Evolutionary conservation across 2,329 filamentous ascomycete species (phyloP).

Genomic region (Fusarium pseudoanthophilum): DNA sequence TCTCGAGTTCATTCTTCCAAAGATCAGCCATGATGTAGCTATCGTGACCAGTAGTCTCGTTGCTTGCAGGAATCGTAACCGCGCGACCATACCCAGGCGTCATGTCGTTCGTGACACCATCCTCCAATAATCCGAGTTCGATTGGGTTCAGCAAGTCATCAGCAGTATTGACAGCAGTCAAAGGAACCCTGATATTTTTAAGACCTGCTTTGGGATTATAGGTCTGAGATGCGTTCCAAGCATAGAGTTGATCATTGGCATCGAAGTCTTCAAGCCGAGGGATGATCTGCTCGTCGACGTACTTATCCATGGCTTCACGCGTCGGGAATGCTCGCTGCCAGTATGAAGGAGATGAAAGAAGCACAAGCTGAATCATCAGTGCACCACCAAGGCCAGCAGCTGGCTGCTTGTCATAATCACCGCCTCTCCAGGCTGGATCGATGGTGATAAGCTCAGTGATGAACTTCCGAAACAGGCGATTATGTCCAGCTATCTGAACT

Average conservation of each 20-base stretch:
- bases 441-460: constrained; percentile 17
- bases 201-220: constrained; percentile 8
- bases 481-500: constrained; percentile 18
- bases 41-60: constrained; percentile 14
- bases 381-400: constrained; percentile 2
- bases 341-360: constrained; percentile 19
- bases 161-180: constrained; percentile 25
- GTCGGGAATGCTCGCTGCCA: constrained; percentile 17
- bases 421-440: constrained; percentile 18
- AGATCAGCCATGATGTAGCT: constrained; percentile 26
- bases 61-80: not conserved
- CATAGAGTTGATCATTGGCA: constrained; percentile 25
- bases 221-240: constrained; percentile 17
- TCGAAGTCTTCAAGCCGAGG: not conserved
- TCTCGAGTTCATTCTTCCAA: constrained; percentile 25
- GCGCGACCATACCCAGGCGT: not conserved
- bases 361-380: constrained; percentile 11
- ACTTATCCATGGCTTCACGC: constrained; percentile 1
- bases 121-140: constrained; percentile 10
- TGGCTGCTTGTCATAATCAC: constrained; percentile 4
- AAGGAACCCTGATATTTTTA: constrained; percentile 6
- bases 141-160: constrained; percentile 27
- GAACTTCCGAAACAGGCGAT: constrained; percentile 21
- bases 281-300: constrained; percentile 1
- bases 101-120: constrained; percentile 3